Conservation (phyloP, 352 stramenopile species). For the Globisporangium nunn region DNA sequence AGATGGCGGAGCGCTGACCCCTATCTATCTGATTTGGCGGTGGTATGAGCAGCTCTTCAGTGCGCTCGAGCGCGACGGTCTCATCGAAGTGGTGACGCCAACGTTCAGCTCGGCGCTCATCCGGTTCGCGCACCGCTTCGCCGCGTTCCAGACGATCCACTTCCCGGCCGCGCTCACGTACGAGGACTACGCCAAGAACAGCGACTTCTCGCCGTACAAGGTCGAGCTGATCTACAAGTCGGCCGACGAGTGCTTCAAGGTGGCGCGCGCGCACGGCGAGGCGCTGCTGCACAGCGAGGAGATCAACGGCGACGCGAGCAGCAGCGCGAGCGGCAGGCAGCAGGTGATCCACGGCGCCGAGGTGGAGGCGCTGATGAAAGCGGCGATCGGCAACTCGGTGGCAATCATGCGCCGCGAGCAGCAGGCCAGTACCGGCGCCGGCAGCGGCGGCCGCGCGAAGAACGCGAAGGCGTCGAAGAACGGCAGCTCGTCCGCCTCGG, state of each 20-base stretch:
- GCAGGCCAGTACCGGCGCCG: conserved; percentile 3
- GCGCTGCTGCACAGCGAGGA: conserved; percentile 34
- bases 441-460: conserved; percentile 12
- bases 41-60: conserved; percentile 30
- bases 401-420: conserved; percentile 47
- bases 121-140: conserved; percentile 77
- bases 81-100: conserved; percentile 36
- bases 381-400: conserved; percentile 60
- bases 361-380: conserved; percentile 46
- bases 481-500: background rate
- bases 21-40: background rate
- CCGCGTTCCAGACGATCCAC: conserved; percentile 63
- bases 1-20: too few species aligned
- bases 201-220: conserved; percentile 69
- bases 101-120: conserved; percentile 58
- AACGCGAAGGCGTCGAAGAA: conserved; percentile 29
- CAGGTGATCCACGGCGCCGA: conserved; percentile 28
- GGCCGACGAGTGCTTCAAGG: conserved; percentile 80
- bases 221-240: conserved; percentile 79
- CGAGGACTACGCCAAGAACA: conserved; percentile 72
- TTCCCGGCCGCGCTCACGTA: conserved; percentile 62
- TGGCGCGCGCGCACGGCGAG: conserved; percentile 44
- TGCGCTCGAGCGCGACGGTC: conserved; percentile 58
- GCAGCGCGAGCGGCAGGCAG: conserved; percentile 5
- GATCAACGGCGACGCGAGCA: conserved; percentile 14